Percentiles rank a stretch among this genome's conserved stretches.
Evolutionary conservation across 148 eudicot genomes (phyloP).

Genomic region (Chenopodium album): DNA sequence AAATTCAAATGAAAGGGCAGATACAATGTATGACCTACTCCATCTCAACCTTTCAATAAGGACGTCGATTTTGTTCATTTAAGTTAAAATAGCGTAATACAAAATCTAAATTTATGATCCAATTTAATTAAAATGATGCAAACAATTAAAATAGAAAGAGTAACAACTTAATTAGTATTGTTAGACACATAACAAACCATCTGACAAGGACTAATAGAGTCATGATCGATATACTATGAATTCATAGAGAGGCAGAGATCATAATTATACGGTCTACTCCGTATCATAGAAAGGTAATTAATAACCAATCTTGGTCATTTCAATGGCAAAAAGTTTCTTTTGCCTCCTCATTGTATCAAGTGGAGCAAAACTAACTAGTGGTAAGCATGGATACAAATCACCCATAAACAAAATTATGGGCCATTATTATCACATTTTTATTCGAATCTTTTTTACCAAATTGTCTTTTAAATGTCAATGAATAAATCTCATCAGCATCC

Average conservation of each 20-base stretch:
- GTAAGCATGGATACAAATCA: conserved; percentile 11
- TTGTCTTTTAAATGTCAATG: background rate
- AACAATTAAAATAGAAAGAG: too few species aligned
- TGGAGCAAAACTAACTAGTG: conserved; percentile 10
- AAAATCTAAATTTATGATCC: too few species aligned
- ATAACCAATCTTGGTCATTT: background rate
- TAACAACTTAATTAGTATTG: too few species aligned
- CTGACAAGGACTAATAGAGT: background rate
- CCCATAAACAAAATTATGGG: background rate
- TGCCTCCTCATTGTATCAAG: background rate
- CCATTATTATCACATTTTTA: background rate
- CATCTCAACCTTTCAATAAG: too few species aligned
- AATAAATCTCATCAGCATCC: background rate
- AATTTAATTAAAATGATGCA: too few species aligned
- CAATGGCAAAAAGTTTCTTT: background rate
- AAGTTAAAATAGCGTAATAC: too few species aligned
- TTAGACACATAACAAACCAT: background rate
- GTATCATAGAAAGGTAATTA: background rate
- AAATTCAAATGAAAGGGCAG: too few species aligned
- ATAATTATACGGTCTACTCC: too few species aligned
- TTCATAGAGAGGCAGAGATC: too few species aligned
- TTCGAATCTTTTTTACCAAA: background rate
- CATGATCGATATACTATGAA: too few species aligned
- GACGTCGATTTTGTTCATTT: too few species aligned
- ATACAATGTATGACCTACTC: too few species aligned